Evolutionary conservation across 2,329 filamentous ascomycete species (phyloP).

Genomic region (Hortaea werneckii): DNA sequence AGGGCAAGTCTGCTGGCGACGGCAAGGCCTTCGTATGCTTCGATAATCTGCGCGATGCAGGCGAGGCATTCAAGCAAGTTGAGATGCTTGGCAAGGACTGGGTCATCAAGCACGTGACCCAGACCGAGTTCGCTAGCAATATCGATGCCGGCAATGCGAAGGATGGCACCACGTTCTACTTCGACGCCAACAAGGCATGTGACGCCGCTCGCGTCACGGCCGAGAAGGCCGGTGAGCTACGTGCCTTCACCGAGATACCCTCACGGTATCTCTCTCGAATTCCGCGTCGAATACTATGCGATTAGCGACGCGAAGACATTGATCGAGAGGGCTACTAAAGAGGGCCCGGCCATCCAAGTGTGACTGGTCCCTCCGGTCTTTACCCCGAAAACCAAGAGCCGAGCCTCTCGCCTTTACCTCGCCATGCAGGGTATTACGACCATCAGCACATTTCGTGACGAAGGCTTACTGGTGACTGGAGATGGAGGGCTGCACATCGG

Average conservation of each 20-base stretch:
- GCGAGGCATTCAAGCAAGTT: constrained; percentile 6
- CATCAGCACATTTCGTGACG: too few relatives aligned
- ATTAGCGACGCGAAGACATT: constrained; percentile 14
- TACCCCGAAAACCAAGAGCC: too few relatives aligned
- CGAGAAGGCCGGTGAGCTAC: constrained; percentile 13
- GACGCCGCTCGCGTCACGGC: constrained; percentile 10
- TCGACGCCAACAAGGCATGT: constrained; percentile 7
- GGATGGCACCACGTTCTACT: constrained; percentile 5
- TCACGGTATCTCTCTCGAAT: constrained; percentile 9
- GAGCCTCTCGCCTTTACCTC: too few relatives aligned
- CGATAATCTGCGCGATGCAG: constrained; percentile 29
- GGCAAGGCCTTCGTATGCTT: constrained; percentile 20
- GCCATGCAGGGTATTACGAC: too few relatives aligned
- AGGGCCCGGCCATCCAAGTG: constrained; percentile 5
- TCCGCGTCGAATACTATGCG: constrained; percentile 20
- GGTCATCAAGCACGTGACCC: constrained; percentile 6
- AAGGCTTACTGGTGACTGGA: too few relatives aligned
- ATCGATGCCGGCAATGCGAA: neutral
- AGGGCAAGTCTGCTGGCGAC: neutral
- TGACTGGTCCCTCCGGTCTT: too few relatives aligned
- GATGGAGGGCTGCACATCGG: too few relatives aligned
- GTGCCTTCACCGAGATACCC: constrained; percentile 10
- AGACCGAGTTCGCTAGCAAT: constrained; percentile 12
- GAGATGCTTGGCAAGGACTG: constrained; percentile 5
- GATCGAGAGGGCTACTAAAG: constrained; percentile 3